Evolutionary conservation across 768 basidiomycete species (phyloP), one percentile per base, ranked within the genome.

Genomic region (Lyophyllum semitale): DNA sequence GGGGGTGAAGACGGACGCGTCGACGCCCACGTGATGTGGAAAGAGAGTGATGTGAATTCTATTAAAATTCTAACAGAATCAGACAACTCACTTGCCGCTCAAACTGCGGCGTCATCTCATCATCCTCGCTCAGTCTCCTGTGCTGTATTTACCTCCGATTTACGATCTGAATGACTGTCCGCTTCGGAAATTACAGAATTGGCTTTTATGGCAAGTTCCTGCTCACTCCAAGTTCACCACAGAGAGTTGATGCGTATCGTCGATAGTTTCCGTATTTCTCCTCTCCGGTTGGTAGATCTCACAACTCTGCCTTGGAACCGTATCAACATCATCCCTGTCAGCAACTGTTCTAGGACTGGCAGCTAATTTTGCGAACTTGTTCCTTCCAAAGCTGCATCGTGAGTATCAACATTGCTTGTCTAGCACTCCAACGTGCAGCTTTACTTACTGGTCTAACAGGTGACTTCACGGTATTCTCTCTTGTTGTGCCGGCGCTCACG

Each of bases 401-500:
- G 64, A 48, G 84, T 17, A 37, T 37, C 8, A 32, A 35, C 15
- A 43, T 42, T 42, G 15, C 27, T 62, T 15, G 50, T 30, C 43
- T 45, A 51, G 25, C 41, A n/a, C n/a, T n/a, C n/a, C n/a, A n/a
- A n/a, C n/a, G n/a, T 48, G 20, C 32, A 57, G 27, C 32, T 50
- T 45, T 18, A 46, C 35, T 26, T 35, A 32, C 23, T 43, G 27
- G 51, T 43, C 23, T 30, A 25, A 20, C 57, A 92, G 91, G 71
- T 63, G 86, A 87, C 66, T 93, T 88, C 63, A 82, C 79, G 5
- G 84, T 89, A 32, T 92, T 87, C 68, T 73, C 87, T 0, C 71
- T 92, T 52, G 61, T 91, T 48, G 80, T 84, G 2, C 81, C 89
- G 13, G 82, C 87, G 3, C 47, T 84, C 22, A 89, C 88, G 13